Percentiles rank a stretch among this genome's conserved stretches.
Conservation (phyloP, 2,329 filamentous ascomycete genomes). For the Diplodia sapinea region DNA sequence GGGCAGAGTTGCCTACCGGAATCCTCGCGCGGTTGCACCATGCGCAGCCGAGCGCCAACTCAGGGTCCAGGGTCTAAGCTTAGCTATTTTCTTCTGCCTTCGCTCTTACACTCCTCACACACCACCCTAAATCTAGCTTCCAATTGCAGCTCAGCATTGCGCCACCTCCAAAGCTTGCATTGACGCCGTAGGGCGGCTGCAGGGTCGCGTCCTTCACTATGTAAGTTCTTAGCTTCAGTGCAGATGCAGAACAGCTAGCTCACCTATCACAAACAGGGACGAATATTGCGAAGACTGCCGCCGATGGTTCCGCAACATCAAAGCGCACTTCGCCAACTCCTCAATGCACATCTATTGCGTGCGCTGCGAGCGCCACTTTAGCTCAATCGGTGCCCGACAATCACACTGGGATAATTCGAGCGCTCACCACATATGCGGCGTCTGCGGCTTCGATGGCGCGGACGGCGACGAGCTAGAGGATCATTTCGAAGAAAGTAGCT, state of each 20-base stretch:
- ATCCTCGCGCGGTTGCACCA: background rate
- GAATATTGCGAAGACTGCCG: conserved; percentile 3
- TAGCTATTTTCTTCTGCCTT: background rate
- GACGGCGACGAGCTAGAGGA: background rate
- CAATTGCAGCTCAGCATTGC: background rate
- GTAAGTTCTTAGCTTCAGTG: conserved; percentile 5
- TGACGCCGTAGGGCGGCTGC: background rate
- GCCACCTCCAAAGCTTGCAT: background rate
- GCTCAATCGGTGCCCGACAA: background rate
- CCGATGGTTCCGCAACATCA: conserved; percentile 14
- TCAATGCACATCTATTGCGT: conserved; percentile 11
- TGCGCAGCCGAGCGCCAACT: no score
- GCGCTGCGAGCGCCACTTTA: conserved; percentile 13
- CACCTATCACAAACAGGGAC: background rate
- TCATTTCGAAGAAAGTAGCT: background rate
- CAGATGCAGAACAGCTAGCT: background rate
- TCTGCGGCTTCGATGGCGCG: conserved; percentile 13
- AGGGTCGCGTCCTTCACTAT: conserved; percentile 2
- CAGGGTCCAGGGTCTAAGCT: background rate
- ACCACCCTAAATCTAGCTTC: background rate
- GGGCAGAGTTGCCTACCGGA: no score
- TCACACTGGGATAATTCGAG: conserved; percentile 9
- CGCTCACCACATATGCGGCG: conserved; percentile 15
- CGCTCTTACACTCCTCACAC: background rate
- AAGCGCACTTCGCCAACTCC: conserved; percentile 7